Percentiles rank a stretch among this genome's conserved stretches.
Conservation (phyloP, 177 flowering plant species). For the Vitis hybrid region DNA sequence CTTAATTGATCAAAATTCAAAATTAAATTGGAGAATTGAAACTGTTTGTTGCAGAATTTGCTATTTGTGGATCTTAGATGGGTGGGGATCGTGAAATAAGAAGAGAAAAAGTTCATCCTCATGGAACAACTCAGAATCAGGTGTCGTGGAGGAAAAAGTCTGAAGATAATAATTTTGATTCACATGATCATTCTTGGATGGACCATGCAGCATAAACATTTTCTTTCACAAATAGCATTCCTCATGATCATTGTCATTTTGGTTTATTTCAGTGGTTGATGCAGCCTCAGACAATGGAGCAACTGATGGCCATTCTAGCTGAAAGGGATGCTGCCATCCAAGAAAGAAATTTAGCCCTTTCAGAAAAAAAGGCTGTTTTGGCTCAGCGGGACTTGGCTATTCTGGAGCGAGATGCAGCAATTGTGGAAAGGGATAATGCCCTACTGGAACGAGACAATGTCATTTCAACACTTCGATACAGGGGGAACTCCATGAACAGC, state of each 20-base stretch:
- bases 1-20: conserved; percentile 5
- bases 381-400: conserved; percentile 71
- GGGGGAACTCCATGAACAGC: conserved; percentile 48
- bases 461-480: conserved; percentile 67
- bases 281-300: conserved; percentile 75
- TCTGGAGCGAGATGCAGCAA: conserved; percentile 59
- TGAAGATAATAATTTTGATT: not conserved
- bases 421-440: conserved; percentile 65
- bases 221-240: too few species aligned
- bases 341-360: conserved; percentile 60
- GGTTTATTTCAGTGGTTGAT: conserved; percentile 53
- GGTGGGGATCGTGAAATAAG: too few species aligned
- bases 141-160: too few species aligned
- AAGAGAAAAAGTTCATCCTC: too few species aligned
- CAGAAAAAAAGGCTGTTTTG: conserved; percentile 61
- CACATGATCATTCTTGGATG: not conserved
- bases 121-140: too few species aligned
- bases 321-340: conserved; percentile 77
- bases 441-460: conserved; percentile 66
- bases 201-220: too few species aligned
- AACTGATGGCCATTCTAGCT: conserved; percentile 68
- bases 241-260: too few species aligned
- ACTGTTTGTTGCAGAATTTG: not conserved
- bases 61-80: not conserved
- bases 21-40: not conserved